These are phyloP conservation scores for Ustilago lituana DNA, from an alignment of 1,284 basidiomycete species.

Conservation along the genomic window DNA sequence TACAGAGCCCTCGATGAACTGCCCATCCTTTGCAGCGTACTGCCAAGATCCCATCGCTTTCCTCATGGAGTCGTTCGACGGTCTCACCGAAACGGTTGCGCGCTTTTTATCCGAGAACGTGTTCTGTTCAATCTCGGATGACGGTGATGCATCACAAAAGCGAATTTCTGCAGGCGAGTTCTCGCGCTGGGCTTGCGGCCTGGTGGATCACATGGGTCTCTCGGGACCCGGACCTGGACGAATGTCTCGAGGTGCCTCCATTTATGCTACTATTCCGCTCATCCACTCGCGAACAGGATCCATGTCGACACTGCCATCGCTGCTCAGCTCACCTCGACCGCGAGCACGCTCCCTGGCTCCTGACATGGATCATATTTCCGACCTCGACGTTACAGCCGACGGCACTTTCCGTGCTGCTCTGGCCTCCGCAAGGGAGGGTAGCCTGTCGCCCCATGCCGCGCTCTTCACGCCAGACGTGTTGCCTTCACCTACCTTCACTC, in stretches of 20 bases:
- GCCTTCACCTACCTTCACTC: conserved; percentile 48
- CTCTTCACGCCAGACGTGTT: conserved; percentile 47
- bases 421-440: conserved; percentile 21
- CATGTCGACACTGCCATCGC: conserved; percentile 40
- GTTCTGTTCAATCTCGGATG: conserved; percentile 79
- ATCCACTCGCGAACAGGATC: conserved; percentile 49
- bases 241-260: conserved; percentile 46
- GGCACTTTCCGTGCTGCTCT: conserved; percentile 24
- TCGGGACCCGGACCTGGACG: conserved; percentile 22
- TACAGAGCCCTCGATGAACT: conserved; percentile 86
- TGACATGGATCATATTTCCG: conserved; percentile 25
- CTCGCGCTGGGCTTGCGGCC: conserved; percentile 82
- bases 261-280: conserved; percentile 45
- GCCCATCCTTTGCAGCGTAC: conserved; percentile 83
- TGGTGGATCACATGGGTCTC: conserved; percentile 72
- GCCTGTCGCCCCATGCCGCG: conserved; percentile 32
- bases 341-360: conserved; percentile 27
- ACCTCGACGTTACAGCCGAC: conserved; percentile 27
- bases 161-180: conserved; percentile 84
- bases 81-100: conserved; percentile 87
- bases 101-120: conserved; percentile 85
- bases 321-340: conserved; percentile 44
- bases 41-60: conserved; percentile 82
- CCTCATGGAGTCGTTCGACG: conserved; percentile 87
- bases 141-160: conserved; percentile 67